phyloP scores from a whole-genome alignment of 2,329 filamentous ascomycete genomes.

The Hymenoscyphus occultus region DNA sequence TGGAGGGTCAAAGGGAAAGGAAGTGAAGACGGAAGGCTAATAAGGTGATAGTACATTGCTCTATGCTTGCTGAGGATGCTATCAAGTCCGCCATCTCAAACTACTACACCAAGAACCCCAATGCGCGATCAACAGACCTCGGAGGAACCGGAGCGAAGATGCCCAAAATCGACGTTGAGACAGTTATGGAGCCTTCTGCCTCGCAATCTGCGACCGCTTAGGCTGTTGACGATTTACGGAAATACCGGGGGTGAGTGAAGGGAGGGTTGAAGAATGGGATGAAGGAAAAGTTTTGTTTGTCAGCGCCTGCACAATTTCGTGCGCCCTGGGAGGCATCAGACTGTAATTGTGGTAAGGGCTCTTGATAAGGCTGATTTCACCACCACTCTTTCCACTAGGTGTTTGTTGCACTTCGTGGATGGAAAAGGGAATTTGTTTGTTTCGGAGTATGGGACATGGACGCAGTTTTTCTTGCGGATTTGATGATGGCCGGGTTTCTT shows the following conservation, averaged over 20 bases:
- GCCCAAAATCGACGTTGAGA: conserved; percentile 62
- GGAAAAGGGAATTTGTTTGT: neutral
- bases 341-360: conserved; percentile 8
- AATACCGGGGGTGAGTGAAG: neutral
- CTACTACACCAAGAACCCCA: conserved; percentile 88
- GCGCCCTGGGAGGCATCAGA: conserved; percentile 5
- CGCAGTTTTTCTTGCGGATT: neutral
- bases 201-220: conserved; percentile 30
- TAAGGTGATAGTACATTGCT: conserved; percentile 69
- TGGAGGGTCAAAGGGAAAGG: neutral
- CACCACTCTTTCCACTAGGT: neutral
- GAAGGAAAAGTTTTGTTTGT: conserved; percentile 2
- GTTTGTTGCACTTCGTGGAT: conserved; percentile 8
- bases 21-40: conserved; percentile 27
- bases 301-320: neutral
- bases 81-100: conserved; percentile 90
- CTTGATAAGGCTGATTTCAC: neutral
- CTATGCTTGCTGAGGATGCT: conserved; percentile 87
- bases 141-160: conserved; percentile 70
- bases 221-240: conserved; percentile 15
- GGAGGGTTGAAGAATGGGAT: neutral
- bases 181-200: conserved; percentile 43
- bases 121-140: conserved; percentile 69
- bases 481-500: neutral
- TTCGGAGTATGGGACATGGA: conserved; percentile 9